Percentiles rank a stretch among this genome's conserved stretches.
phyloP scores from a whole-genome alignment of 2,329 filamentous ascomycete genomes.

The Penicillium sp. region DNA sequence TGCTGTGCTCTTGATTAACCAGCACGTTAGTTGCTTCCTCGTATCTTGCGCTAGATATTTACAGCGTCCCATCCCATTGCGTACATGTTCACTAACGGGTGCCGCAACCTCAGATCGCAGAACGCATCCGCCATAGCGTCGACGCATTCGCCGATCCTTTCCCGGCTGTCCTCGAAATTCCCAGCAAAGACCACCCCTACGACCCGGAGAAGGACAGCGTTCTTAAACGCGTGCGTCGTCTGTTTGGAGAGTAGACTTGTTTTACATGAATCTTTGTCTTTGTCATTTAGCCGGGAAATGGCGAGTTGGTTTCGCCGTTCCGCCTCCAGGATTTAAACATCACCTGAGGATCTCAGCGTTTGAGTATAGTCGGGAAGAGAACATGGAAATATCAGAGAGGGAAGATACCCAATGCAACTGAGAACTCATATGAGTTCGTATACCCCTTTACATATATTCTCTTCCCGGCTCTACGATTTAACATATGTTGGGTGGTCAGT shows the following conservation, averaged over 20 bases:
- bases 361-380: slow-evolving; percentile 6
- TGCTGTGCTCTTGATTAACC: slow-evolving; percentile 93
- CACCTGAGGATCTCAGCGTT: slow-evolving; percentile 6
- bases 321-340: slow-evolving; percentile 1
- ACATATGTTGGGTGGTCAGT: background rate
- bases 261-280: background rate
- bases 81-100: background rate
- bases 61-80: background rate
- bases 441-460: slow-evolving; percentile 7
- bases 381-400: slow-evolving; percentile 16
- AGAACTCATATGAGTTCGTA: slow-evolving; percentile 8
- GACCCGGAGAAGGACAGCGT: slow-evolving; percentile 99
- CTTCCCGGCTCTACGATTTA: background rate
- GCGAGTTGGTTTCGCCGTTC: slow-evolving; percentile 1
- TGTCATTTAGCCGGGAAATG: slow-evolving; percentile 1
- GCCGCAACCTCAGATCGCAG: slow-evolving; percentile 66
- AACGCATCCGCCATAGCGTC: slow-evolving; percentile 85
- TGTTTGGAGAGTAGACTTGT: slow-evolving; percentile 57
- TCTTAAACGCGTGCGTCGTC: slow-evolving; percentile 74
- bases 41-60: background rate
- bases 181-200: slow-evolving; percentile 98
- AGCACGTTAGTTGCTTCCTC: slow-evolving; percentile 65
- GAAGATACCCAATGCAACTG: slow-evolving; percentile 21
- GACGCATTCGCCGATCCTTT: slow-evolving; percentile 93
- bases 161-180: slow-evolving; percentile 93